Percentiles rank a stretch among this genome's conserved stretches.
These are phyloP conservation scores for Blastocystis sp. DNA, from an alignment of 352 stramenopile genomes.

Conservation along the genomic window DNA sequence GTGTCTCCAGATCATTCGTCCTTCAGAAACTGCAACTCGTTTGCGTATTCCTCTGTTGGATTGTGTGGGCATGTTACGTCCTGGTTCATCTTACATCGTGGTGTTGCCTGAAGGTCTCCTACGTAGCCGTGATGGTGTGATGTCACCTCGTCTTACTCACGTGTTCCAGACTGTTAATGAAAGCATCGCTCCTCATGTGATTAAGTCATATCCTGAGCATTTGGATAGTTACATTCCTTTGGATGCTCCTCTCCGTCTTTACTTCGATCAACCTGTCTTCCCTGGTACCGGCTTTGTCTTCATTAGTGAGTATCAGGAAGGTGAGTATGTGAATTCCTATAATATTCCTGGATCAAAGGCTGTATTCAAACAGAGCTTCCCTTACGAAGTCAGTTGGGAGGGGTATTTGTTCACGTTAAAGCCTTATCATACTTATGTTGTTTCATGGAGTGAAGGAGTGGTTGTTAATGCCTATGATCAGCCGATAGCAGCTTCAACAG, in stretches of 20 bases:
- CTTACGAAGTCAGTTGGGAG: slow-evolving; percentile 17
- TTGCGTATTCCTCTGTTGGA: slow-evolving; percentile 18
- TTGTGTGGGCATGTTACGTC: neutral
- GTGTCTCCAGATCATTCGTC: slow-evolving; percentile 28
- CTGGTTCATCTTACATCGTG: neutral
- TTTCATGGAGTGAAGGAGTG: slow-evolving; percentile 32
- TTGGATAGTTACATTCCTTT: neutral
- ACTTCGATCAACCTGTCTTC: slow-evolving; percentile 33
- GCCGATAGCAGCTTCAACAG: neutral
- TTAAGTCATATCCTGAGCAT: neutral
- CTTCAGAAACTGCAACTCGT: neutral
- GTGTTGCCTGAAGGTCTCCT: slow-evolving; percentile 29
- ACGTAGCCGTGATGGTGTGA: neutral
- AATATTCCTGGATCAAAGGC: slow-evolving; percentile 35
- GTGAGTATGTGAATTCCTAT: slow-evolving; percentile 35
- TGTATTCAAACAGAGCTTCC: neutral
- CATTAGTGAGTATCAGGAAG: slow-evolving; percentile 28
- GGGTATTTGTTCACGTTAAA: slow-evolving; percentile 40
- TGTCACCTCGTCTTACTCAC: neutral
- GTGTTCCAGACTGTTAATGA: neutral
- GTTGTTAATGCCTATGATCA: neutral
- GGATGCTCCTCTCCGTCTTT: neutral
- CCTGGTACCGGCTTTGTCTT: slow-evolving; percentile 8
- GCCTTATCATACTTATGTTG: neutral
- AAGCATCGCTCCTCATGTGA: neutral